Evolutionary conservation across 148 eudicot genomes (phyloP).

Genomic region (Cornus controversa): DNA sequence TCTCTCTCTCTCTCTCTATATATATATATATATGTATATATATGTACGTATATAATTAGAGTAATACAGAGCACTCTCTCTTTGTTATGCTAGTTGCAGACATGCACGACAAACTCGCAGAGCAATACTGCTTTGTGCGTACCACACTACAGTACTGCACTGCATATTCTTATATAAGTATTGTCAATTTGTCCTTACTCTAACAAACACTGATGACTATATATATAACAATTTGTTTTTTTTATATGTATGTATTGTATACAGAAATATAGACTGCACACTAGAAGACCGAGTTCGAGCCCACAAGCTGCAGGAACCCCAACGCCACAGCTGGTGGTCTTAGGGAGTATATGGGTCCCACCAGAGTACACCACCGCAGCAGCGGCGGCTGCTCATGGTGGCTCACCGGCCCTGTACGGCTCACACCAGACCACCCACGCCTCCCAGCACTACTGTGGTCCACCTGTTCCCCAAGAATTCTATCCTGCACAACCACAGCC

Average conservation of each 20-base stretch:
- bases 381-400: slow-evolving; percentile 59
- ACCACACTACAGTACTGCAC: slow-evolving; percentile 19
- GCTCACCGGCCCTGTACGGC: slow-evolving; percentile 58
- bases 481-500: slow-evolving; percentile 41
- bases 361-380: slow-evolving; percentile 85
- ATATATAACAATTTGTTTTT: neutral
- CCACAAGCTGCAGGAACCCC: slow-evolving; percentile 61
- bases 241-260: slow-evolving; percentile 3
- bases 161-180: slow-evolving; percentile 5
- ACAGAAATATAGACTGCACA: slow-evolving; percentile 98
- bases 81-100: neutral
- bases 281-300: slow-evolving; percentile 91
- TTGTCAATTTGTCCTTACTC: slow-evolving; percentile 3
- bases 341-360: slow-evolving; percentile 99
- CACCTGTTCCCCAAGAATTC: slow-evolving; percentile 56
- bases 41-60: too few relatives aligned
- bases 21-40: too few relatives aligned
- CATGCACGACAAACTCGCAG: slow-evolving; percentile 16
- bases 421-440: slow-evolving; percentile 58
- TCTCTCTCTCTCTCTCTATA: slow-evolving; percentile 27
- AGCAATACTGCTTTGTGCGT: neutral
- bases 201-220: slow-evolving; percentile 13
- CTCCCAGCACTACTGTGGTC: slow-evolving; percentile 51
- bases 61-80: too few relatives aligned
- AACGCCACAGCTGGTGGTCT: slow-evolving; percentile 72